phyloP scores from a whole-genome alignment of 257 asterid genomes.

The Solanum chilense region DNA sequence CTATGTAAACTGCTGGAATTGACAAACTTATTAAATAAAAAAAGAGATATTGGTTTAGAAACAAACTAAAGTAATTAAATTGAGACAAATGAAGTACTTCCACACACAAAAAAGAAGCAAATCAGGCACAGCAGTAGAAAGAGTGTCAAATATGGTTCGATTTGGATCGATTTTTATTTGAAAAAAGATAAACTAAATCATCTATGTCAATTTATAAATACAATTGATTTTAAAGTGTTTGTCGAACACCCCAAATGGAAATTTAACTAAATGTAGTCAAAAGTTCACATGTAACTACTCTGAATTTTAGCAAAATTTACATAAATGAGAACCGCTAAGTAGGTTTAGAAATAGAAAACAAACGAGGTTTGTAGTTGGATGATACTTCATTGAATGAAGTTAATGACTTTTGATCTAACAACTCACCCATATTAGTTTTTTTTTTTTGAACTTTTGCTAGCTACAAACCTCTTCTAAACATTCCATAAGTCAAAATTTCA shows the following conservation, averaged over 20 bases:
- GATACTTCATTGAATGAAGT: neutral
- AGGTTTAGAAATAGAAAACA: neutral
- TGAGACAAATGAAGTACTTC: neutral
- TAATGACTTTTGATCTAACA: neutral
- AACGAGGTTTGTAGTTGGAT: neutral
- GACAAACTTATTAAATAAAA: neutral
- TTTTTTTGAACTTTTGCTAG: neutral
- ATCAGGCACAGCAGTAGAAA: neutral
- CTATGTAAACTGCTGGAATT: neutral
- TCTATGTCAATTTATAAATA: neutral
- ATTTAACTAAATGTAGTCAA: neutral
- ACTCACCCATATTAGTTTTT: neutral
- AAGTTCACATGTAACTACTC: neutral
- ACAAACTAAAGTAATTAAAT: neutral
- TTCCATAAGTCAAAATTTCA: constrained; percentile 14
- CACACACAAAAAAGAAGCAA: too few relatives aligned
- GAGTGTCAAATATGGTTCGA: neutral
- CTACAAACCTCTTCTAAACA: neutral
- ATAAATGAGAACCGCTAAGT: neutral
- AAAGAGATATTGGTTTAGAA: neutral
- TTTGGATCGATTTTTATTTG: neutral
- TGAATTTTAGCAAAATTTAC: neutral
- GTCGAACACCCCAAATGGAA: neutral
- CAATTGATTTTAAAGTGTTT: neutral
- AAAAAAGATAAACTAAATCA: neutral